phyloP scores from a whole-genome alignment of 177 flowering plant genomes.

The Vitis hybrid region DNA sequence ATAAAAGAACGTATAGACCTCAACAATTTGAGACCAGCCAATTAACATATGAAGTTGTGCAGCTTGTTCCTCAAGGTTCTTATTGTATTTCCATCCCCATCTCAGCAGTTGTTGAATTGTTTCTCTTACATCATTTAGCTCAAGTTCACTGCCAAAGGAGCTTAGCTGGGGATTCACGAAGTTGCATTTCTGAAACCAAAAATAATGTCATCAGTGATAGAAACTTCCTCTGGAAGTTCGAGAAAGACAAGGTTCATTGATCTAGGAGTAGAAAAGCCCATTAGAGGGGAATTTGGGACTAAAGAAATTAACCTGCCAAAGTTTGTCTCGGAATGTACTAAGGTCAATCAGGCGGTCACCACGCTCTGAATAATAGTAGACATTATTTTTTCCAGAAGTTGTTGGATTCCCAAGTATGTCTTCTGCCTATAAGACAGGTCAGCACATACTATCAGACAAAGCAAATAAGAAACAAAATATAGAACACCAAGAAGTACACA shows the following conservation, averaged over 20 bases:
- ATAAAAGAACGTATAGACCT: constrained; percentile 42
- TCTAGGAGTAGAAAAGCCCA: not conserved
- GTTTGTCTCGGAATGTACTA: constrained; percentile 71
- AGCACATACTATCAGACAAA: constrained; percentile 3
- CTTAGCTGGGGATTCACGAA: constrained; percentile 45
- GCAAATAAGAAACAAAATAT: constrained; percentile 1
- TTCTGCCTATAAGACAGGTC: constrained; percentile 48
- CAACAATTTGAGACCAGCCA: constrained; percentile 95
- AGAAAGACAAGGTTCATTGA: not conserved
- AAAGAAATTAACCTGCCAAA: constrained; percentile 73
- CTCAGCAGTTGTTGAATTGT: constrained; percentile 69
- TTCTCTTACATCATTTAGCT: constrained; percentile 69
- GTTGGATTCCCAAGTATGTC: constrained; percentile 69
- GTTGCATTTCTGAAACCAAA: constrained; percentile 43
- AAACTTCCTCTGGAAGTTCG: not conserved
- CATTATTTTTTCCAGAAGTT: constrained; percentile 68
- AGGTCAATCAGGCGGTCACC: constrained; percentile 94
- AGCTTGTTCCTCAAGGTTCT: constrained; percentile 97
- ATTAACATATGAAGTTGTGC: constrained; percentile 97
- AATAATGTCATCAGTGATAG: constrained; percentile 8
- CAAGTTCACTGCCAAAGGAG: constrained; percentile 58
- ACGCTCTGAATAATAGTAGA: constrained; percentile 88
- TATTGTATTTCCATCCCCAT: constrained; percentile 96
- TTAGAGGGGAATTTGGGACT: not conserved
- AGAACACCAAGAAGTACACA: not conserved